Evolutionary conservation across 768 basidiomycete species (phyloP).

Genomic region (Termitomyces sp.): DNA sequence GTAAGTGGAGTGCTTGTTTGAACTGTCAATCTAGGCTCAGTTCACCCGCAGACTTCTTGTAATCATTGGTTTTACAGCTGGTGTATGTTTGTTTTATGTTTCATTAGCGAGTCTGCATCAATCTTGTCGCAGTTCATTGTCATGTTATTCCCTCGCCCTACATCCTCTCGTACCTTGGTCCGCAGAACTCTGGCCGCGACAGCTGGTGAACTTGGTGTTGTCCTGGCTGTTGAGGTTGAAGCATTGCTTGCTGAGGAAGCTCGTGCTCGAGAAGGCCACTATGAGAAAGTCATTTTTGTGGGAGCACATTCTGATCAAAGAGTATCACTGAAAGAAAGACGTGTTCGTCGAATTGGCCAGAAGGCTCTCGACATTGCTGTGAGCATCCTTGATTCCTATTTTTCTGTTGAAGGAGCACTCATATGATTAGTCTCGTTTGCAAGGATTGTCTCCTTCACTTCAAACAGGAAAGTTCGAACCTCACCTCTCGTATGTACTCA

Average conservation of each 20-base stretch:
- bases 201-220: conserved; percentile 26
- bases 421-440: conserved; percentile 28
- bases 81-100: conserved; percentile 24
- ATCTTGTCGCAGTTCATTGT: conserved; percentile 28
- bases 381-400: conserved; percentile 8
- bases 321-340: conserved; percentile 30
- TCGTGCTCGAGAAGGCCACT: conserved; percentile 23
- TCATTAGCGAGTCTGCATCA: neutral
- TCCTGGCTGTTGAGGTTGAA: conserved; percentile 36
- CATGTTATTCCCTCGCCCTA: conserved; percentile 41
- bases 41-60: conserved; percentile 28
- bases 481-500: conserved; percentile 29
- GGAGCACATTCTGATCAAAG: conserved; percentile 15
- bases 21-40: neutral
- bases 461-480: conserved; percentile 35
- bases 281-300: conserved; percentile 22
- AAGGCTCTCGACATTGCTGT: conserved; percentile 31
- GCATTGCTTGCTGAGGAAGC: conserved; percentile 39
- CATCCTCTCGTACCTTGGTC: conserved; percentile 35
- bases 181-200: conserved; percentile 34
- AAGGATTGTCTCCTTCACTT: conserved; percentile 30
- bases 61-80: conserved; percentile 38
- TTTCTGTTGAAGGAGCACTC: neutral
- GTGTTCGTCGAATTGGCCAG: conserved; percentile 28
- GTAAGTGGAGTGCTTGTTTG: conserved; percentile 17